Evolutionary conservation across 2,329 filamentous ascomycete genomes (phyloP).

Genomic region (Curvularia lunata): DNA sequence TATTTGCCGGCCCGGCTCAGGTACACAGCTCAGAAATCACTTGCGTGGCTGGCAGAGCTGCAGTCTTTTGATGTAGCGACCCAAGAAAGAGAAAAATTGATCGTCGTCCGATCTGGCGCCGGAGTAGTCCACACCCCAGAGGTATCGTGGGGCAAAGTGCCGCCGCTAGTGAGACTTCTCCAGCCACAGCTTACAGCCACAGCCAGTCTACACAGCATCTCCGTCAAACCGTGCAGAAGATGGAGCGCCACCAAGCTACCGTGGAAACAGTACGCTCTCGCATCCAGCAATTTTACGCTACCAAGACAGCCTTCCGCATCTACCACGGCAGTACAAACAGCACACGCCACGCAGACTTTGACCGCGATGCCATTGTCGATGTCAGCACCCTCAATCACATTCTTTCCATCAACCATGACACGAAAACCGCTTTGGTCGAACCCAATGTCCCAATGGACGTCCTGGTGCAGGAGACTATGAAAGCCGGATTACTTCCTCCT

Average conservation of each 20-base stretch:
- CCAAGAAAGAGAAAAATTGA: neutral
- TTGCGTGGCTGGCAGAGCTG: neutral
- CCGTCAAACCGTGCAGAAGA: neutral
- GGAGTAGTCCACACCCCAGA: neutral
- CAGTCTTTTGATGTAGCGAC: neutral
- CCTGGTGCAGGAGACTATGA: conserved; percentile 64
- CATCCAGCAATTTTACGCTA: conserved; percentile 35
- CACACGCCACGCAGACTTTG: conserved; percentile 62
- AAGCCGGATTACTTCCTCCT: conserved; percentile 63
- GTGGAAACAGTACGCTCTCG: conserved; percentile 32
- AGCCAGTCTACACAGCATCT: neutral
- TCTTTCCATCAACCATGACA: conserved; percentile 61
- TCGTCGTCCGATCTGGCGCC: neutral
- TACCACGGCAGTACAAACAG: conserved; percentile 80
- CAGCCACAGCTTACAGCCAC: conserved; percentile 16
- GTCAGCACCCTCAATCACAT: conserved; percentile 69
- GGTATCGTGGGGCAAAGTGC: neutral
- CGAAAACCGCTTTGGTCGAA: conserved; percentile 66
- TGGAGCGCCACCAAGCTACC: conserved; percentile 33
- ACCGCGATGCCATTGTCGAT: conserved; percentile 60
- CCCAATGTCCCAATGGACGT: conserved; percentile 73
- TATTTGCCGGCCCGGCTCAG: neutral
- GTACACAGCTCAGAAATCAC: neutral
- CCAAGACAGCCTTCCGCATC: conserved; percentile 50
- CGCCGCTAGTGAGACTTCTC: conserved; percentile 10